A percentile compares a stretch with the other conserved stretches of the same genome.
Conservation (phyloP, 1,284 basidiomycete genomes). For the Exsudoporus floridanus region DNA sequence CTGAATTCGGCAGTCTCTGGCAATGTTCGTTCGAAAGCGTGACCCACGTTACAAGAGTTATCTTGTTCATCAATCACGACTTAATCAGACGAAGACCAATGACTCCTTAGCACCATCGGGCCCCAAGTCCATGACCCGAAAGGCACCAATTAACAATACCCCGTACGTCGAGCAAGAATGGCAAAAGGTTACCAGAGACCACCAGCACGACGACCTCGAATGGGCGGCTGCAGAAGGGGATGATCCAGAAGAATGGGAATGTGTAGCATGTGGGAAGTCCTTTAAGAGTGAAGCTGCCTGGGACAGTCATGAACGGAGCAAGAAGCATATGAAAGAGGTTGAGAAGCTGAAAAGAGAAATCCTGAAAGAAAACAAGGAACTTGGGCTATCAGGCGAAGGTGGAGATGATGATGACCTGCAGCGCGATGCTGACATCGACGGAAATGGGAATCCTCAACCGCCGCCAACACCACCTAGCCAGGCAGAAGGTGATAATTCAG, state of each 20-base stretch:
- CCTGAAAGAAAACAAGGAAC: constrained; percentile 70
- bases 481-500: constrained; percentile 23
- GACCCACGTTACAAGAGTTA: constrained; percentile 89
- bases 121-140: constrained; percentile 22
- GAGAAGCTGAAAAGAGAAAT: constrained; percentile 75
- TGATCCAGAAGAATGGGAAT: constrained; percentile 85
- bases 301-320: constrained; percentile 95
- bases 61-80: constrained; percentile 50
- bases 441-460: constrained; percentile 9
- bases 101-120: constrained; percentile 30
- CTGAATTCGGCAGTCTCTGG: constrained; percentile 59
- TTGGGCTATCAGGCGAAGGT: constrained; percentile 42
- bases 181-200: constrained; percentile 60
- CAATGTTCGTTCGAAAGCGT: constrained; percentile 86
- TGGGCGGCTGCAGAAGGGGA: constrained; percentile 70
- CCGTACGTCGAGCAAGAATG: constrained; percentile 80
- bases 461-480: constrained; percentile 17
- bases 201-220: constrained; percentile 59
- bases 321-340: constrained; percentile 91
- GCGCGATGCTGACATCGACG: constrained; percentile 15
- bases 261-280: constrained; percentile 91
- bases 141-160: constrained; percentile 22
- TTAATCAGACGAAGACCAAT: constrained; percentile 36
- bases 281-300: constrained; percentile 94
- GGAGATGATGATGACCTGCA: constrained; percentile 29